Conservation (phyloP, 2,329 filamentous ascomycete genomes). For the Davidsoniella eucalypti region DNA sequence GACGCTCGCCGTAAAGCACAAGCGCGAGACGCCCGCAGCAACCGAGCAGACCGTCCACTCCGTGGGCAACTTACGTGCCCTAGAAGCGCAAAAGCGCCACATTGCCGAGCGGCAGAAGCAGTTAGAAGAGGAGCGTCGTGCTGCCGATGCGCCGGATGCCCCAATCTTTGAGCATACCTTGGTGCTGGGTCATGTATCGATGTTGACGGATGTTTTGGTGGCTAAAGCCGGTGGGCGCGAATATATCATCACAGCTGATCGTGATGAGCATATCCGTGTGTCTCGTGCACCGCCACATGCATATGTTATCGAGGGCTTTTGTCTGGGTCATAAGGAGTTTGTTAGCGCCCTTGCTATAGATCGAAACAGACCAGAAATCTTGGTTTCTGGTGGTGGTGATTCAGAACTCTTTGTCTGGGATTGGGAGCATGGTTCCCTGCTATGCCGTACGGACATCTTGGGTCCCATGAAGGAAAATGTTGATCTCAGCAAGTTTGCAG, state of each 20-base stretch:
- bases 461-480: background rate
- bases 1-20: conserved; percentile 17
- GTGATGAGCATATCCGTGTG: conserved; percentile 66
- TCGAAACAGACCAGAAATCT: conserved; percentile 33
- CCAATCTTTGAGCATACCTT: conserved; percentile 56
- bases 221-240: conserved; percentile 22
- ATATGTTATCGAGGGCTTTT: conserved; percentile 78
- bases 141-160: conserved; percentile 19
- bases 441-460: conserved; percentile 38
- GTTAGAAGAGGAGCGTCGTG: conserved; percentile 16
- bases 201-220: conserved; percentile 63
- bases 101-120: conserved; percentile 20
- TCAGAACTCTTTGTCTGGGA: conserved; percentile 65
- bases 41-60: conserved; percentile 48
- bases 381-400: conserved; percentile 82
- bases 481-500: conserved; percentile 24
- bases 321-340: conserved; percentile 76
- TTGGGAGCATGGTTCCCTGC: conserved; percentile 44
- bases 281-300: conserved; percentile 68
- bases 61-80: conserved; percentile 42
- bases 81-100: conserved; percentile 39
- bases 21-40: conserved; percentile 31
- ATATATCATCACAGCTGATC: conserved; percentile 40
- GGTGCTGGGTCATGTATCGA: conserved; percentile 83
- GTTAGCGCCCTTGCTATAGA: conserved; percentile 60